Conservation (phyloP, 495 filamentous ascomycete genomes). For the Penicillium simplicissimum region DNA sequence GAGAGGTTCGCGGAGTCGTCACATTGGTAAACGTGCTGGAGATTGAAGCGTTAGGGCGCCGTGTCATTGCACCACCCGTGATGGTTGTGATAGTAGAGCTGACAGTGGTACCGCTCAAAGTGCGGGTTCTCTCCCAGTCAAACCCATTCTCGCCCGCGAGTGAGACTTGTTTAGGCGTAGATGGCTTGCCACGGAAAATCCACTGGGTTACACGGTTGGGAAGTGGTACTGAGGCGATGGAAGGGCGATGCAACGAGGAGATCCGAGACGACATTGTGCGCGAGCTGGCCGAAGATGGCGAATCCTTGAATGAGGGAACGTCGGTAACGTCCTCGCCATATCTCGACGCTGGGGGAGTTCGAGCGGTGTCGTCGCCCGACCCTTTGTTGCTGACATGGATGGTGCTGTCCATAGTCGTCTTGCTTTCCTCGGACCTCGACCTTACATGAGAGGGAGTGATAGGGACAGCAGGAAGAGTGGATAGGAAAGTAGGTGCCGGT, state of each 20-base stretch:
- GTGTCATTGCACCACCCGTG: constrained; percentile 14
- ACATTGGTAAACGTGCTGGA: constrained; percentile 32
- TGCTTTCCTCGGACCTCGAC: constrained; percentile 20
- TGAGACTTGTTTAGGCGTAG: constrained; percentile 17
- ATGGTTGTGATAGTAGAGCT: constrained; percentile 33
- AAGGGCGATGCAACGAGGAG: constrained; percentile 24
- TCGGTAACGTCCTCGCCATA: neutral
- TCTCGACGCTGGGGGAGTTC: constrained; percentile 9
- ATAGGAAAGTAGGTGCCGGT: constrained; percentile 1
- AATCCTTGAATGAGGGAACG: constrained; percentile 9
- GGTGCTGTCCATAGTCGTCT: constrained; percentile 7
- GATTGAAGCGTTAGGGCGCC: constrained; percentile 29
- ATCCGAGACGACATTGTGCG: constrained; percentile 25
- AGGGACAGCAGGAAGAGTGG: neutral
- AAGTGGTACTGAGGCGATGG: constrained; percentile 20
- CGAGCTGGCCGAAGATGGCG: constrained; percentile 22
- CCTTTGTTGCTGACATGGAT: neutral
- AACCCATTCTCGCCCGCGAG: constrained; percentile 26
- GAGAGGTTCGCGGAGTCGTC: constrained; percentile 29
- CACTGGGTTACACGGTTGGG: constrained; percentile 39
- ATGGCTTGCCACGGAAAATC: constrained; percentile 27
- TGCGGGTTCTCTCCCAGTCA: constrained; percentile 39
- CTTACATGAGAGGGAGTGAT: constrained; percentile 6
- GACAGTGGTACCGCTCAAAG: constrained; percentile 44
- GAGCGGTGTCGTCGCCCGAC: constrained; percentile 4